Evolutionary conservation across 495 filamentous ascomycete species (phyloP).

Genomic region (Cryomyces antarcticus): DNA sequence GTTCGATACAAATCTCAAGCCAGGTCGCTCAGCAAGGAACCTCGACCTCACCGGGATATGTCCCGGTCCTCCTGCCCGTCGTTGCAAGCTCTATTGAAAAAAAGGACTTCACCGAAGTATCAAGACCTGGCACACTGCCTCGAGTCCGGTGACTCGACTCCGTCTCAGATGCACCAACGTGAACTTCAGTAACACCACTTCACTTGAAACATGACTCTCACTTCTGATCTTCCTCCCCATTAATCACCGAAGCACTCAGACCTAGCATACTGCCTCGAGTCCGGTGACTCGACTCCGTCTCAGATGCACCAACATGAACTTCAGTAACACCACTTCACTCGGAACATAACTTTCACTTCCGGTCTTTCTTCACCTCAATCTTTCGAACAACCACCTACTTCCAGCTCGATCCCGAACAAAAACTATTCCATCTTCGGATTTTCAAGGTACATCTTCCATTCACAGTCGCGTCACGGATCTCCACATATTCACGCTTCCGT

Average conservation of each 20-base stretch:
- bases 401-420: neutral
- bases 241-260: no score
- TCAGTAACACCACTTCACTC: neutral
- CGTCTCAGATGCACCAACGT: neutral
- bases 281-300: no score
- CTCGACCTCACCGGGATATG: no score
- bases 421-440: neutral
- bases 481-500: neutral
- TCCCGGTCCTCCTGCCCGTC: no score
- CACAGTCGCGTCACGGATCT: neutral
- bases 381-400: neutral
- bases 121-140: no score
- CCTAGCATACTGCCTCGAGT: no score
- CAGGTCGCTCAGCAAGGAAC: no score
- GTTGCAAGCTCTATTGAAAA: no score
- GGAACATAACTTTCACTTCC: neutral
- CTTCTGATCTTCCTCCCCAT: no score
- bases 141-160: no score
- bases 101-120: no score
- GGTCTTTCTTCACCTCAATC: neutral
- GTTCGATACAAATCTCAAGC: no score
- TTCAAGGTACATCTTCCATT: neutral
- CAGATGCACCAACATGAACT: neutral
- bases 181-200: neutral
- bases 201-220: neutral